Evolutionary conservation across 495 filamentous ascomycete genomes (phyloP).

Genomic region (Echria macrotheca): DNA sequence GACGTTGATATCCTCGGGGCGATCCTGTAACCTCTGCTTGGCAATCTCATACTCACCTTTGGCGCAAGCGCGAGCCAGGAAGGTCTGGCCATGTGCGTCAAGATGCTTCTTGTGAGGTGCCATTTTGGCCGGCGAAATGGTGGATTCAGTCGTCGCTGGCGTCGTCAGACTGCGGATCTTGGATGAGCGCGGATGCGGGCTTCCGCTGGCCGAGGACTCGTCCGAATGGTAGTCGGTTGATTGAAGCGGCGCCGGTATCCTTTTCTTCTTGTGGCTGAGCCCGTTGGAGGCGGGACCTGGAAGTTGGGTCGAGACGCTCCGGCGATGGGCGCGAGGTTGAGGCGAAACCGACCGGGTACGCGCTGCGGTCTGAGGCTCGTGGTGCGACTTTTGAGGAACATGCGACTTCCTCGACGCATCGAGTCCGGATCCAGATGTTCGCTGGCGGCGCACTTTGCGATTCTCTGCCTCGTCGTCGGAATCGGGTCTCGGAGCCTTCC

Average conservation of each 20-base stretch:
- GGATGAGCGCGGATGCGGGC: slow-evolving; percentile 61
- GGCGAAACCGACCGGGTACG: slow-evolving; percentile 62
- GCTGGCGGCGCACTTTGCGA: slow-evolving; percentile 44
- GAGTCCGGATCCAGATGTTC: slow-evolving; percentile 38
- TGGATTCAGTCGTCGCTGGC: slow-evolving; percentile 48
- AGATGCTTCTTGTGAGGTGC: slow-evolving; percentile 70
- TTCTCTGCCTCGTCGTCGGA: slow-evolving; percentile 46
- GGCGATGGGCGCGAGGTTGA: slow-evolving; percentile 51
- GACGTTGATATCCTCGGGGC: slow-evolving; percentile 80
- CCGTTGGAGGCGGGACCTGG: slow-evolving; percentile 45
- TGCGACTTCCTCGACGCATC: slow-evolving; percentile 31
- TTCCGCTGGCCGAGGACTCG: slow-evolving; percentile 67
- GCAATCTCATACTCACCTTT: slow-evolving; percentile 67
- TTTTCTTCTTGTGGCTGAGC: slow-evolving; percentile 50
- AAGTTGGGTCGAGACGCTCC: slow-evolving; percentile 61
- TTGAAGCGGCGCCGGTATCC: slow-evolving; percentile 52
- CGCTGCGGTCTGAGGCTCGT: slow-evolving; percentile 31
- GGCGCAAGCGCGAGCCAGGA: slow-evolving; percentile 77
- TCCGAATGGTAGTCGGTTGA: slow-evolving; percentile 64
- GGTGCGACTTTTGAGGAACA: slow-evolving; percentile 27
- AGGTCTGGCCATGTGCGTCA: slow-evolving; percentile 79
- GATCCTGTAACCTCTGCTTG: slow-evolving; percentile 62
- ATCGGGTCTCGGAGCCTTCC: slow-evolving; percentile 41
- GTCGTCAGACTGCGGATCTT: slow-evolving; percentile 61
- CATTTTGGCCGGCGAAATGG: slow-evolving; percentile 62